phyloP scores from a whole-genome alignment of 306 rosid species.

The Sophora flavescens region DNA sequence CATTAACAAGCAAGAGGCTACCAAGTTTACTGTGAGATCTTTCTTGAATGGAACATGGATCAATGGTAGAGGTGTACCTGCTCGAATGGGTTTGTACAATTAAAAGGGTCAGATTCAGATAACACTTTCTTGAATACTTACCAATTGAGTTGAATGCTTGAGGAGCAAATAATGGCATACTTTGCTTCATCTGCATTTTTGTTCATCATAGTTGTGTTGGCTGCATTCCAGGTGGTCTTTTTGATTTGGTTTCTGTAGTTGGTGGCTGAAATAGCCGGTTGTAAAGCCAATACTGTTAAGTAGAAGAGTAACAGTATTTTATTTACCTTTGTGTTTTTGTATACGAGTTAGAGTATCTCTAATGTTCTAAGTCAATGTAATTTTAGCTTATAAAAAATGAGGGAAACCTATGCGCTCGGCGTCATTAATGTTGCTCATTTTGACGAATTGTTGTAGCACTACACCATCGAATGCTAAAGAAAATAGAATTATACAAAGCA shows the following conservation, averaged over 20 bases:
- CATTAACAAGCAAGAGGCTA: constrained; percentile 62
- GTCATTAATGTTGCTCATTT: neutral
- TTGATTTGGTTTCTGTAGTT: no score
- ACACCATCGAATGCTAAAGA: neutral
- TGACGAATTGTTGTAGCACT: neutral
- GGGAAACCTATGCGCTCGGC: neutral
- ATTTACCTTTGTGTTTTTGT: no score
- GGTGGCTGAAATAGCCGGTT: no score
- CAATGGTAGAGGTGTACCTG: constrained; percentile 53
- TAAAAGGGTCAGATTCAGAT: constrained; percentile 2
- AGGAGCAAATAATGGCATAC: neutral
- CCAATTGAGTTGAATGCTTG: constrained; percentile 9
- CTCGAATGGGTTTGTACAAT: constrained; percentile 54
- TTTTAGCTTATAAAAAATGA: no score
- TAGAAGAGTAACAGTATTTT: no score
- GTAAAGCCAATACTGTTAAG: no score
- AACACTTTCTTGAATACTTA: neutral
- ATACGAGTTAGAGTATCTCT: no score
- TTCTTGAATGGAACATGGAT: constrained; percentile 80
- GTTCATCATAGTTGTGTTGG: neutral
- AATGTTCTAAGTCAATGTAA: no score
- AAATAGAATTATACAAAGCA: neutral
- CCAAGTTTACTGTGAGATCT: constrained; percentile 52
- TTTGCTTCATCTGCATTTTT: neutral
- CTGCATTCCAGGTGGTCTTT: no score